Percentiles rank a stretch among this genome's conserved stretches.
Evolutionary conservation across 2,329 filamentous ascomycete species (phyloP).

Genomic region (Parastagonospora avenae): DNA sequence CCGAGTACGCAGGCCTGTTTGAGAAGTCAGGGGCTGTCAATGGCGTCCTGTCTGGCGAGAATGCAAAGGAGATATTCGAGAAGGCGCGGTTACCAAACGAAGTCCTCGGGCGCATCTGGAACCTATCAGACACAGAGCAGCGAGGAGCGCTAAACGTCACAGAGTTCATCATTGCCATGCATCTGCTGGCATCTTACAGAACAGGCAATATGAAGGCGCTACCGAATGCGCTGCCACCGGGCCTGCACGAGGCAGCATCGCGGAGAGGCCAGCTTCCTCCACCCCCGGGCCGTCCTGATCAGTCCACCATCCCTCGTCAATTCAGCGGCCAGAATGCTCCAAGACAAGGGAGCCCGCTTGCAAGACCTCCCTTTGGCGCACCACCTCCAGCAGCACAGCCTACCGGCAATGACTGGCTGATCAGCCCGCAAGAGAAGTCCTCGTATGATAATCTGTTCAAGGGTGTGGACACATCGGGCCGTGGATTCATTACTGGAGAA

Average conservation of each 20-base stretch:
- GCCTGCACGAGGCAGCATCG: constrained; percentile 87
- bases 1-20: constrained; percentile 87
- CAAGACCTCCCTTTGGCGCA: constrained; percentile 56
- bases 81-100: constrained; percentile 90
- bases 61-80: constrained; percentile 93
- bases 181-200: constrained; percentile 90
- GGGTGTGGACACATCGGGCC: constrained; percentile 78
- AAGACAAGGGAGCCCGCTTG: constrained; percentile 65
- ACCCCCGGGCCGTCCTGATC: constrained; percentile 52
- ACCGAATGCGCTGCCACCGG: constrained; percentile 79
- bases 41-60: constrained; percentile 77
- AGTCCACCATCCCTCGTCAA: constrained; percentile 75
- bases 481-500: constrained; percentile 88
- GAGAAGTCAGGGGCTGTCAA: constrained; percentile 82
- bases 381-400: constrained; percentile 57
- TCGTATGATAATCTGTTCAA: constrained; percentile 88
- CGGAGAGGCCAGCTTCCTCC: constrained; percentile 58
- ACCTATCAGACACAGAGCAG: constrained; percentile 90
- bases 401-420: constrained; percentile 75
- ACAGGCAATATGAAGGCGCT: constrained; percentile 78
- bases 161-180: constrained; percentile 98
- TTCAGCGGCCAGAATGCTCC: constrained; percentile 66
- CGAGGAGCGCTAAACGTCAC: constrained; percentile 83
- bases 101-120: constrained; percentile 93
- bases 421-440: constrained; percentile 81